phyloP scores from a whole-genome alignment of 2,329 filamentous ascomycete species.

The Lojkania enalia region DNA sequence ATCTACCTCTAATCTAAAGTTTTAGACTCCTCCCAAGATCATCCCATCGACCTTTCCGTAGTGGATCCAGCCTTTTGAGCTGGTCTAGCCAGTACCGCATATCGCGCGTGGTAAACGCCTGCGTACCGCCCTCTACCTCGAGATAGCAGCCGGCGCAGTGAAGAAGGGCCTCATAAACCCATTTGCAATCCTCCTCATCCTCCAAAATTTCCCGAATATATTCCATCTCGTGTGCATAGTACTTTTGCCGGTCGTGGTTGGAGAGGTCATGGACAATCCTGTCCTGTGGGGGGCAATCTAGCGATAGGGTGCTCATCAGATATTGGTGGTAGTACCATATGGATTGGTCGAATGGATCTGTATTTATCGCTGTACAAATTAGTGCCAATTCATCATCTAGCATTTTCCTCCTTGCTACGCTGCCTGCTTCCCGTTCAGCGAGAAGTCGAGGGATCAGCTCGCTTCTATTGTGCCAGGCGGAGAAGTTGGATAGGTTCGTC shows the following conservation, averaged over 20 bases:
- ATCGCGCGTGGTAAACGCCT: constrained; percentile 48
- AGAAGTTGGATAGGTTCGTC: constrained; percentile 90
- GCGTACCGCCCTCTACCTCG: constrained; percentile 49
- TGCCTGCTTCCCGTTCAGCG: constrained; percentile 67
- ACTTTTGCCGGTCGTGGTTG: constrained; percentile 63
- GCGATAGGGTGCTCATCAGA: constrained; percentile 68
- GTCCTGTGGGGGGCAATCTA: constrained; percentile 52
- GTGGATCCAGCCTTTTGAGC: constrained; percentile 71
- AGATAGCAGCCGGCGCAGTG: constrained; percentile 70
- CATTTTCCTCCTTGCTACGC: constrained; percentile 65
- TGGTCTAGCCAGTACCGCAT: constrained; percentile 61
- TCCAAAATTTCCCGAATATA: constrained; percentile 70
- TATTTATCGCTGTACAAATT: constrained; percentile 78
- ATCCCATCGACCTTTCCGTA: constrained; percentile 74
- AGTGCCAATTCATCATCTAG: constrained; percentile 77
- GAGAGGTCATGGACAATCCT: constrained; percentile 69
- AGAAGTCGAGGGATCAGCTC: constrained; percentile 79
- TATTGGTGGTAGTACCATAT: constrained; percentile 97
- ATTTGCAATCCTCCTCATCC: constrained; percentile 74
- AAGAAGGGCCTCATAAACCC: constrained; percentile 85
- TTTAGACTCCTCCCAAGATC: constrained; percentile 63
- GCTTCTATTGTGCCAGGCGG: constrained; percentile 90
- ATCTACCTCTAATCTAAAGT: constrained; percentile 53
- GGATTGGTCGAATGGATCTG: constrained; percentile 91
- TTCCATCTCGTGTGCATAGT: constrained; percentile 72